phyloP scores from a whole-genome alignment of 805 yeast genomes.

The Pichia californica region DNA sequence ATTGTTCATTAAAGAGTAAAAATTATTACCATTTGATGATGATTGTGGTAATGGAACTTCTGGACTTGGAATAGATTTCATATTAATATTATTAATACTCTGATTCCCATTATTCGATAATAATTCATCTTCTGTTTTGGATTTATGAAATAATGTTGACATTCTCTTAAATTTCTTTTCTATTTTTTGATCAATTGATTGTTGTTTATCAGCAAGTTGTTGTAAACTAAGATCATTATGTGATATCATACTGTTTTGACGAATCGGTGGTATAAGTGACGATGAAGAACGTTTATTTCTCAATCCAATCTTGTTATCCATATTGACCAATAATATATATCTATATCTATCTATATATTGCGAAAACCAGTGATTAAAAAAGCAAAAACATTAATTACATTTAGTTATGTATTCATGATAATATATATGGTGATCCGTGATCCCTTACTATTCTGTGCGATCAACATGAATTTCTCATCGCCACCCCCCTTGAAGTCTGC shows the following conservation, averaged over 20 bases:
- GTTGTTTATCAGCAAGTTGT: not conserved
- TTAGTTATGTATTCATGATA: no score
- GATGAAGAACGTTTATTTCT: constrained; percentile 6
- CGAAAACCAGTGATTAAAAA: no score
- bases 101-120: not conserved
- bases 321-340: no score
- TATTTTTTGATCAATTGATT: not conserved
- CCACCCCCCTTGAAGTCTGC: no score
- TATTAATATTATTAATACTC: not conserved
- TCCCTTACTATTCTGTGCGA: no score
- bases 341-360: no score
- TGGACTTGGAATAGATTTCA: not conserved
- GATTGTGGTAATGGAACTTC: constrained; percentile 5
- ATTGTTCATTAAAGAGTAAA: constrained; percentile 8
- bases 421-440: no score
- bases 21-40: not conserved
- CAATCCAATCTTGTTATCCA: constrained; percentile 3
- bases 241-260: not conserved
- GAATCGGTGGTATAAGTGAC: not conserved
- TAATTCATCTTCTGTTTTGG: constrained; percentile 1
- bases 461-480: no score
- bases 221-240: not conserved
- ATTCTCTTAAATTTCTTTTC: constrained; percentile 8
- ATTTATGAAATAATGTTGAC: constrained; percentile 9
- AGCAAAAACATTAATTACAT: no score